phyloP scores from a whole-genome alignment of 2,329 filamentous ascomycete genomes.

The Cladophialophora bantiana region DNA sequence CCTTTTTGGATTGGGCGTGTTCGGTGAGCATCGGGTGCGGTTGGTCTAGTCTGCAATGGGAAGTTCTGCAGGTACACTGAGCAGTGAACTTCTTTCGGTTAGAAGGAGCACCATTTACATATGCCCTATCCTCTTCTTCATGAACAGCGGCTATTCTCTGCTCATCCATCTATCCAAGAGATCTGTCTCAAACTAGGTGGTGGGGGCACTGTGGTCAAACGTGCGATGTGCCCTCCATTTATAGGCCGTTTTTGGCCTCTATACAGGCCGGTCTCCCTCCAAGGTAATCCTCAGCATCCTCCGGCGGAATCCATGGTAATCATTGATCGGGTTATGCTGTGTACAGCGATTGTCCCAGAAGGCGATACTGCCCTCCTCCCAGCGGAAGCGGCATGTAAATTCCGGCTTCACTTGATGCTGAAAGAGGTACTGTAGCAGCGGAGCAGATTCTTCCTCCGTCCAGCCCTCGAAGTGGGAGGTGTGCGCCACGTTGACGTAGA shows the following conservation, averaged over 20 bases:
- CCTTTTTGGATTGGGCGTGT: background rate
- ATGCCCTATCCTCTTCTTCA: background rate
- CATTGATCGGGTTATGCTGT: slow-evolving; percentile 38
- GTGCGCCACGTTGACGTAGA: slow-evolving; percentile 47
- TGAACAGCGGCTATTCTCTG: background rate
- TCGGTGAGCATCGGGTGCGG: slow-evolving; percentile 3
- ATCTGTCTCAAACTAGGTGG: background rate
- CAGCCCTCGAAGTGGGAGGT: slow-evolving; percentile 43
- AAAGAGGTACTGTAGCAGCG: slow-evolving; percentile 41
- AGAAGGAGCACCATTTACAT: background rate
- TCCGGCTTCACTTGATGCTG: slow-evolving; percentile 38
- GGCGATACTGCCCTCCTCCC: slow-evolving; percentile 57
- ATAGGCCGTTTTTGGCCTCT: background rate
- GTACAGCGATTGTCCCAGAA: slow-evolving; percentile 59
- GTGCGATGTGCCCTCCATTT: background rate
- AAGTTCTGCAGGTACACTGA: background rate
- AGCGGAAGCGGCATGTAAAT: slow-evolving; percentile 54
- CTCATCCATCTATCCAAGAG: background rate
- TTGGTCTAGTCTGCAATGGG: slow-evolving; percentile 17
- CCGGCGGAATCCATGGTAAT: slow-evolving; percentile 37
- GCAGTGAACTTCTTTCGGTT: background rate
- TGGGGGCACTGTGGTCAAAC: background rate
- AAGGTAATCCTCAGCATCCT: slow-evolving; percentile 38
- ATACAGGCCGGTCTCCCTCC: slow-evolving; percentile 35
- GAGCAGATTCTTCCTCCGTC: slow-evolving; percentile 42